phyloP scores from a whole-genome alignment of 2,329 filamentous ascomycete genomes.

The Ophiognomonia clavigignenti-juglandacearum region DNA sequence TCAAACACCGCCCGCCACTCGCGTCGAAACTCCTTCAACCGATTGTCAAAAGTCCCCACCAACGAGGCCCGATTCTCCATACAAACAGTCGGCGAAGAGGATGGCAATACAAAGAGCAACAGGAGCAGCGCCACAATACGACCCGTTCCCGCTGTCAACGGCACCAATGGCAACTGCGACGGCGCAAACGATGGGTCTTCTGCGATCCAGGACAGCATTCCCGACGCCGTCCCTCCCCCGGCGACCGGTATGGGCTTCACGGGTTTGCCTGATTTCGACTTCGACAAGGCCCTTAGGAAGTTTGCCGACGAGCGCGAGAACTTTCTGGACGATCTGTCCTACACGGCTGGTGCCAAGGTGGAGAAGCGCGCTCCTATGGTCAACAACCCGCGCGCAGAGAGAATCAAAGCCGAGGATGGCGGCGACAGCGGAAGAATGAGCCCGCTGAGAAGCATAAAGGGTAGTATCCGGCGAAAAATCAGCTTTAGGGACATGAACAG shows the following conservation, averaged over 20 bases:
- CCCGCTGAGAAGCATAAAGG: constrained; percentile 59
- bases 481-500: constrained; percentile 95
- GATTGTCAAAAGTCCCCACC: constrained; percentile 48
- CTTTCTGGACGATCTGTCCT: constrained; percentile 87
- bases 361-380: constrained; percentile 67
- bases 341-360: constrained; percentile 77
- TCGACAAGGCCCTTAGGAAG: constrained; percentile 87
- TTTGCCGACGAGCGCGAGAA: constrained; percentile 93
- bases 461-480: constrained; percentile 87
- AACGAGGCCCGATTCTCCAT: constrained; percentile 48
- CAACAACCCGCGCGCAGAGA: constrained; percentile 74
- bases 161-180: constrained; percentile 16
- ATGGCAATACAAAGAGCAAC: constrained; percentile 56
- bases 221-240: not conserved
- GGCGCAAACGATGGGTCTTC: constrained; percentile 22
- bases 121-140: constrained; percentile 63
- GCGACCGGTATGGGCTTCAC: constrained; percentile 26
- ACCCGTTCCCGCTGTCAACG: constrained; percentile 27
- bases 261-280: constrained; percentile 68
- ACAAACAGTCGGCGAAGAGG: constrained; percentile 48
- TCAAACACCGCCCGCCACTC: constrained; percentile 48
- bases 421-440: constrained; percentile 47
- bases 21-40: constrained; percentile 55
- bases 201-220: constrained; percentile 7
- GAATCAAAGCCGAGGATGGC: constrained; percentile 71